Evolutionary conservation across 257 asterid species (phyloP), one percentile per base, ranked within the genome.

Genomic region (Plantago elongata): DNA sequence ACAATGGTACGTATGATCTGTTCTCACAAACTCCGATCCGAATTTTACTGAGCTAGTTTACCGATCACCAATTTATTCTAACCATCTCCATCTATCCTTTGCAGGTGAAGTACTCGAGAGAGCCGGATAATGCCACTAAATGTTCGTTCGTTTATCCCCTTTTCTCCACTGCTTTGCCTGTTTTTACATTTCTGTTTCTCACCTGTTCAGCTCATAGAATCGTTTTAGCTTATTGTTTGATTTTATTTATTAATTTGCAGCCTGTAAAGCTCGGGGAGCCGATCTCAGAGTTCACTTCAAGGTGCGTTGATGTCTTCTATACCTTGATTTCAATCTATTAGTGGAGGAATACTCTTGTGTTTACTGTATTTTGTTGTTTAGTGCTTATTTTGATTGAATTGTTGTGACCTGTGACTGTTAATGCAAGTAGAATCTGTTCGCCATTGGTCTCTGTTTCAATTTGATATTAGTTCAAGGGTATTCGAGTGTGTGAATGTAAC

Each of bases 241-340:
- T 72, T 51, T 59, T 51, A 58, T 9, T 42, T 43, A 43, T 14
- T 9, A 14, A 17, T 55, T 68, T 17, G 72, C 91, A 89, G 97
- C 97, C 60, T 89, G 97, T 80, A 83, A 89, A 72, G 93, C 90
- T 10, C 79, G 93, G 73, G 92, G 94, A 42, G 72, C 90, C 30
- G 79, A 76, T 69, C 84, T 89, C 43, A 80, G 95, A 17, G 94
- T 84, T 68, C 91, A 89, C 71, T 84, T 86, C 74, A 83, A 86
- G 88, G 97, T 86, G 64, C 8, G 40, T 34, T 34, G 40, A 34
- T 34, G 8, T 34, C 40, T 34, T 34, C 40, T 34, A 5, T 34
- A 34, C 40, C 7, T 2, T 34, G 40, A 22, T 22, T 22, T 22
- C 27, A 22, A 22, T 22, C 27, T n/a, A n/a, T n/a, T n/a, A n/a